phyloP scores from a whole-genome alignment of 2,329 filamentous ascomycete species.

The Fusarium piperis region DNA sequence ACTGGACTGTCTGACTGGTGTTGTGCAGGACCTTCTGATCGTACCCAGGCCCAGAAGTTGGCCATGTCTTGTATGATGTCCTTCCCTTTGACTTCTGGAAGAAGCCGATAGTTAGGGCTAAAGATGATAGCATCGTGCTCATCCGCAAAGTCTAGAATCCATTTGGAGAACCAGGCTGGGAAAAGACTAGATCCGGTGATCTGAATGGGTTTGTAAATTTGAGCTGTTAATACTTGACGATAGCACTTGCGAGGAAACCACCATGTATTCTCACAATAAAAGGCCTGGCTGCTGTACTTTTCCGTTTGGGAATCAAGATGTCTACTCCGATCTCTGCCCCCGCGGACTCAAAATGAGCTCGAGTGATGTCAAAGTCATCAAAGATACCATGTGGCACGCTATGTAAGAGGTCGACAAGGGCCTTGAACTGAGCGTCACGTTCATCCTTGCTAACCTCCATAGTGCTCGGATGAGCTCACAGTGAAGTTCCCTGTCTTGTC shows the following conservation, averaged over 20 bases:
- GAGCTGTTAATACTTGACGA: neutral
- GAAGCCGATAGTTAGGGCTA: slow-evolving; percentile 1
- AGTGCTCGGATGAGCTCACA: neutral
- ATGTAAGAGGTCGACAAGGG: neutral
- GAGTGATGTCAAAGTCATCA: neutral
- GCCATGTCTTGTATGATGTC: slow-evolving; percentile 12
- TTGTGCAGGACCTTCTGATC: neutral
- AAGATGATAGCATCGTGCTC: neutral
- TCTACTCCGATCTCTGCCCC: neutral
- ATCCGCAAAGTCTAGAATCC: neutral
- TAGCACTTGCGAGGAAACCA: neutral
- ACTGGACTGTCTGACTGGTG: neutral
- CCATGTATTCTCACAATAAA: neutral
- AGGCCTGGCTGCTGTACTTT: neutral
- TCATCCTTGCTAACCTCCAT: neutral
- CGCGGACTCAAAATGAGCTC: neutral
- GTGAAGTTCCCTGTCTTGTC: neutral
- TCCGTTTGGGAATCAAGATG: neutral
- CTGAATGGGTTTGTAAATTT: neutral
- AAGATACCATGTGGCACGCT: neutral
- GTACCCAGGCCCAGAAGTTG: slow-evolving; percentile 14
- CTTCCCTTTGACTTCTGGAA: slow-evolving; percentile 10
- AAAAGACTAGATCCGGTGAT: neutral
- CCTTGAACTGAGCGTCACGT: neutral
- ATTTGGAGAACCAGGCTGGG: neutral